A percentile compares a stretch with the other conserved stretches of the same genome.
These are phyloP conservation scores for Pulveroboletus sp. DNA, from an alignment of 768 basidiomycete genomes.

Conservation along the genomic window DNA sequence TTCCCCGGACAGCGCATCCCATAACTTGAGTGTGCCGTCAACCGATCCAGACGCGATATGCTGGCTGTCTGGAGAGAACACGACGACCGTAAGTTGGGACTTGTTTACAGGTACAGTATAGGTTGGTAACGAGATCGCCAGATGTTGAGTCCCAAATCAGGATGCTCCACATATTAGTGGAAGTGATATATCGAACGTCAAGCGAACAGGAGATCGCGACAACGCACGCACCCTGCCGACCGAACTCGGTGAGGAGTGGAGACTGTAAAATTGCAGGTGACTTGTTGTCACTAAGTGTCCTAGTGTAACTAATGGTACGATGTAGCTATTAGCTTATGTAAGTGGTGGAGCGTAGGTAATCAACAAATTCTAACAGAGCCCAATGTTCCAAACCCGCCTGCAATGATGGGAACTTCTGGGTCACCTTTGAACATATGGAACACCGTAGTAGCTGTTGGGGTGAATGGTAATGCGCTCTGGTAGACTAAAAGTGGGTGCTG, in stretches of 20 bases:
- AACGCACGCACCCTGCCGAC: conserved; percentile 11
- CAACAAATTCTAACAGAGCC: too few species aligned
- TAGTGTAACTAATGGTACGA: too few species aligned
- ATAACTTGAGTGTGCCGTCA: conserved; percentile 20
- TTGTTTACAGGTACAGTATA: conserved; percentile 11
- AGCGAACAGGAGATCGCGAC: conserved; percentile 21
- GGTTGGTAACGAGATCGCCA: conserved; percentile 21
- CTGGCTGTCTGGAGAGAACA: conserved; percentile 28
- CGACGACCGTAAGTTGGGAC: conserved; percentile 14
- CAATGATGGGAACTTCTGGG: conserved; percentile 17
- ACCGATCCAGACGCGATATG: conserved; percentile 23
- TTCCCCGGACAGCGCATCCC: conserved; percentile 25
- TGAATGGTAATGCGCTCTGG: conserved; percentile 28
- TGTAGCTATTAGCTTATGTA: too few species aligned
- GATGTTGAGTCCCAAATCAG: conserved; percentile 26
- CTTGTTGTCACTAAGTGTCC: too few species aligned
- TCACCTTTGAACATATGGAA: conserved; percentile 27
- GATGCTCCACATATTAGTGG: conserved; percentile 17
- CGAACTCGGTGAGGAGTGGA: conserved; percentile 29
- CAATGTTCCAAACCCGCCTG: conserved; percentile 29
- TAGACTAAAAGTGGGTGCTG: conserved; percentile 33
- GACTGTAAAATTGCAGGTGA: too few species aligned
- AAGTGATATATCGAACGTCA: conserved; percentile 28
- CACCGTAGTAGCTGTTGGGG: conserved; percentile 22
- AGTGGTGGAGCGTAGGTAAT: too few species aligned